Conservation (phyloP, 2,329 filamentous ascomycete species). For the Penicillium sp. region DNA sequence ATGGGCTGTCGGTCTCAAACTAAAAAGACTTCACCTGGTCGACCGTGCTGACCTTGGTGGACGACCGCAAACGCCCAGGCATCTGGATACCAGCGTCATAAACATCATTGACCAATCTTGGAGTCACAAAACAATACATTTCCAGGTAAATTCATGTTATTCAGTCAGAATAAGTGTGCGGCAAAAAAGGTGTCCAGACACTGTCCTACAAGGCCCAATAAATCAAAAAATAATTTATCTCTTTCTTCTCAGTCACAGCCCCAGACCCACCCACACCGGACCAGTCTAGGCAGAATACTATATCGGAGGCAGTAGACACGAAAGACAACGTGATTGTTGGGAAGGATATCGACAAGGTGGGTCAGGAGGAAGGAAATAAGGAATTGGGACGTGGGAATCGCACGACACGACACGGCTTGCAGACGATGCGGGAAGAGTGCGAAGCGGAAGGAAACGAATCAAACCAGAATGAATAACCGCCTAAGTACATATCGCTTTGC, state of each 20-base stretch:
- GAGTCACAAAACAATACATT: too few relatives aligned
- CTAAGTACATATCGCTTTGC: slow-evolving; percentile 32
- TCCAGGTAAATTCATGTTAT: too few relatives aligned
- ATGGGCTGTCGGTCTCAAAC: too few relatives aligned
- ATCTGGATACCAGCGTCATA: too few relatives aligned
- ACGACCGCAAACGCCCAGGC: too few relatives aligned
- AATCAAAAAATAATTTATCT: slow-evolving; percentile 14
- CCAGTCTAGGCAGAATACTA: slow-evolving; percentile 27
- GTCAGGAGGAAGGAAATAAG: slow-evolving; percentile 8
- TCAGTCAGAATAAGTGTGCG: too few relatives aligned
- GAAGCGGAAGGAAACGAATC: slow-evolving; percentile 19
- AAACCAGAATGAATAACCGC: slow-evolving; percentile 16
- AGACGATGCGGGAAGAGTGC: slow-evolving; percentile 19
- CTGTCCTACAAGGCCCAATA: neutral
- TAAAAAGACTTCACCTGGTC: too few relatives aligned
- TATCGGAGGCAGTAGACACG: slow-evolving; percentile 19
- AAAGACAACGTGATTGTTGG: slow-evolving; percentile 14
- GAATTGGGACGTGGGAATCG: slow-evolving; percentile 4
- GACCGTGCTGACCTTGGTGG: too few relatives aligned
- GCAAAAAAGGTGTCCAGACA: neutral
- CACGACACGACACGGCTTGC: slow-evolving; percentile 21
- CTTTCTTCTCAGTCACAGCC: slow-evolving; percentile 23
- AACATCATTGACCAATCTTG: too few relatives aligned
- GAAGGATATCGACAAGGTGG: slow-evolving; percentile 21
- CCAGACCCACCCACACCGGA: slow-evolving; percentile 24